phyloP scores from a whole-genome alignment of 208 protist species.

The Trypanosoma scelopori region DNA sequence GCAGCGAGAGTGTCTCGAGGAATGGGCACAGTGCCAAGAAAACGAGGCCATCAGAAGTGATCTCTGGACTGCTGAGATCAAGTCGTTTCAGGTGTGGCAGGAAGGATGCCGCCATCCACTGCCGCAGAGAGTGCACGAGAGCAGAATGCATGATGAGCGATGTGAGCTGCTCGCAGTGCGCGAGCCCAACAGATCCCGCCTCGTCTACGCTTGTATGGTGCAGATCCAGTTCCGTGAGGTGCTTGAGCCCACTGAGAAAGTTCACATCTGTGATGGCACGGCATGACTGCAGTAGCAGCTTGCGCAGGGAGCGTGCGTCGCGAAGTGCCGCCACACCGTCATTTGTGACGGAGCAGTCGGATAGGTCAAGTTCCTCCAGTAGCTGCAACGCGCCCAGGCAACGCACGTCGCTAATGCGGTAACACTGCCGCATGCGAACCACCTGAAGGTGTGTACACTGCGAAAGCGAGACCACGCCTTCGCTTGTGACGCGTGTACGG shows the following conservation, averaged over 20 bases:
- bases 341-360: constrained; percentile 22
- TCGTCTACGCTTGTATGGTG: constrained; percentile 56
- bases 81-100: constrained; percentile 36
- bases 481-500: constrained; percentile 31
- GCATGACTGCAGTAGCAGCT: constrained; percentile 46
- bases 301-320: constrained; percentile 20
- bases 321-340: constrained; percentile 5
- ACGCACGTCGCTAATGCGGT: constrained; percentile 25
- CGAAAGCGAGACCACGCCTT: constrained; percentile 32
- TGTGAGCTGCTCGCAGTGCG: constrained; percentile 8
- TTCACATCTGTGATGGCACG: constrained; percentile 35
- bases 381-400: constrained; percentile 14
- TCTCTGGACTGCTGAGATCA: constrained; percentile 42
- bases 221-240: constrained; percentile 49
- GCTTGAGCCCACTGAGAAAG: constrained; percentile 26
- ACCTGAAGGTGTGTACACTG: constrained; percentile 26
- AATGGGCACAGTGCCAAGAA: constrained; percentile 37
- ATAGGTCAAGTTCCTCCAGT: constrained; percentile 22
- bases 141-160: constrained; percentile 15
- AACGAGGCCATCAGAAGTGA: constrained; percentile 31
- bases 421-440: constrained; percentile 40
- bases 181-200: constrained; percentile 6
- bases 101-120: constrained; percentile 31
- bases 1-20: constrained; percentile 38
- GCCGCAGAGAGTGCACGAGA: constrained; percentile 3